A percentile compares a stretch with the other conserved stretches of the same genome.
Conservation (phyloP, 2,329 filamentous ascomycete genomes). For the Aspergillus quadricinctus region DNA sequence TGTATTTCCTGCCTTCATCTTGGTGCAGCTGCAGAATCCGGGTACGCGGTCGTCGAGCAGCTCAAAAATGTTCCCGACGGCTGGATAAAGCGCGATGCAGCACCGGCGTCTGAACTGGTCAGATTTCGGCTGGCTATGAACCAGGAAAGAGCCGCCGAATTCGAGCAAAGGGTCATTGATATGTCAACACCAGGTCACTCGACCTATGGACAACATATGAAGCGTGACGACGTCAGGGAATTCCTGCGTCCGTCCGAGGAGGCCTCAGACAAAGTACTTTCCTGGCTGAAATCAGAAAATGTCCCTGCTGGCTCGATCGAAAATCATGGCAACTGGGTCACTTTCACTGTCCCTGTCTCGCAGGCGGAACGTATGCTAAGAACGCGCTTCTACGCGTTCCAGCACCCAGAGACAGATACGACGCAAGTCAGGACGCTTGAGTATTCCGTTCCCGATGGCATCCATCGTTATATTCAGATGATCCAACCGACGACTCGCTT, state of each 20-base stretch:
- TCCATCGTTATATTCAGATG: constrained; percentile 55
- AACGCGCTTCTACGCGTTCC: constrained; percentile 56
- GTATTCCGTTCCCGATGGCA: constrained; percentile 58
- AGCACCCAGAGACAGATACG: constrained; percentile 39
- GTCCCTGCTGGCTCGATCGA: constrained; percentile 45
- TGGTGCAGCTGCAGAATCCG: not conserved
- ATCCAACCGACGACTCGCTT: constrained; percentile 65
- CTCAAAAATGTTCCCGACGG: constrained; percentile 27
- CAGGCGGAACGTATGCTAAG: constrained; percentile 54
- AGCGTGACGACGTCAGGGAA: constrained; percentile 54
- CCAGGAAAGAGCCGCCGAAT: constrained; percentile 46
- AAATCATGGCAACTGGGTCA: constrained; percentile 58
- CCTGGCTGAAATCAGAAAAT: constrained; percentile 53
- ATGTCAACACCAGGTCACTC: constrained; percentile 58
- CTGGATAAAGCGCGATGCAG: constrained; percentile 27
- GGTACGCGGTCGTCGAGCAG: constrained; percentile 25
- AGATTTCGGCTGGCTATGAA: constrained; percentile 48
- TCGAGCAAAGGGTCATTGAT: constrained; percentile 58
- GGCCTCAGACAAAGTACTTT: constrained; percentile 47
- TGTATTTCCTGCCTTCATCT: constrained; percentile 6
- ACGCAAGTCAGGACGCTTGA: constrained; percentile 52
- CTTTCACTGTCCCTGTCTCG: constrained; percentile 40
- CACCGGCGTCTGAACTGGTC: constrained; percentile 37
- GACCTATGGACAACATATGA: constrained; percentile 60
- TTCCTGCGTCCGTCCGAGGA: constrained; percentile 50